A percentile compares a stretch with the other conserved stretches of the same genome.
These are phyloP conservation scores for Hymenoscyphus scutula DNA, from an alignment of 2,329 filamentous ascomycete genomes.

Conservation along the genomic window DNA sequence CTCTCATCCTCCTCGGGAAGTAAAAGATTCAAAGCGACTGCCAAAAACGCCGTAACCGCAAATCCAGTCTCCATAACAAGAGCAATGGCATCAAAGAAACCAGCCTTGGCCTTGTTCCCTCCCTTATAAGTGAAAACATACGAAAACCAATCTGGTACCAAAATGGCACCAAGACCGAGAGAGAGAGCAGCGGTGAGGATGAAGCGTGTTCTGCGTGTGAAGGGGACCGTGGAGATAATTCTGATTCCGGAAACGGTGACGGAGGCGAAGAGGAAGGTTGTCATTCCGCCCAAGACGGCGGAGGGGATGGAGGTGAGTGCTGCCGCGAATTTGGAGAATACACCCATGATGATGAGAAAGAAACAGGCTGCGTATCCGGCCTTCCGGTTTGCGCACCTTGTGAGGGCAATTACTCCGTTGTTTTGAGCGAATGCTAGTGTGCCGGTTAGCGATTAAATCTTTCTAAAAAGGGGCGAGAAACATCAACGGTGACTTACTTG, in stretches of 20 bases:
- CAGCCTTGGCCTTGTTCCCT: conserved; percentile 62
- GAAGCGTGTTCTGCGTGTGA: conserved; percentile 78
- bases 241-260: conserved; percentile 76
- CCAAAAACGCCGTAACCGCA: conserved; percentile 70
- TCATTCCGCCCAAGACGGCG: conserved; percentile 67
- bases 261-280: conserved; percentile 75
- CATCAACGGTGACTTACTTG: neutral
- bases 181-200: conserved; percentile 74
- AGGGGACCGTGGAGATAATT: conserved; percentile 68
- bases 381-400: conserved; percentile 75
- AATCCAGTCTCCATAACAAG: conserved; percentile 75
- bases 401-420: conserved; percentile 80
- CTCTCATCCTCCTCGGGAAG: conserved; percentile 76
- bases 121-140: conserved; percentile 72
- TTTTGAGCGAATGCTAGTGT: conserved; percentile 74
- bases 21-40: conserved; percentile 69
- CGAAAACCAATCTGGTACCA: conserved; percentile 65
- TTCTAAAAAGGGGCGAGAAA: too few relatives aligned
- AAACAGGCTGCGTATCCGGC: conserved; percentile 76
- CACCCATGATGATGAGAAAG: conserved; percentile 76
- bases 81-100: conserved; percentile 72
- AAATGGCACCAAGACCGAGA: conserved; percentile 68
- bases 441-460: neutral
- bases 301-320: conserved; percentile 73
- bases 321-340: conserved; percentile 82